A percentile compares a stretch with the other conserved stretches of the same genome.
Conservation (phyloP, 495 filamentous ascomycete species). For the Tuber magnatum region DNA sequence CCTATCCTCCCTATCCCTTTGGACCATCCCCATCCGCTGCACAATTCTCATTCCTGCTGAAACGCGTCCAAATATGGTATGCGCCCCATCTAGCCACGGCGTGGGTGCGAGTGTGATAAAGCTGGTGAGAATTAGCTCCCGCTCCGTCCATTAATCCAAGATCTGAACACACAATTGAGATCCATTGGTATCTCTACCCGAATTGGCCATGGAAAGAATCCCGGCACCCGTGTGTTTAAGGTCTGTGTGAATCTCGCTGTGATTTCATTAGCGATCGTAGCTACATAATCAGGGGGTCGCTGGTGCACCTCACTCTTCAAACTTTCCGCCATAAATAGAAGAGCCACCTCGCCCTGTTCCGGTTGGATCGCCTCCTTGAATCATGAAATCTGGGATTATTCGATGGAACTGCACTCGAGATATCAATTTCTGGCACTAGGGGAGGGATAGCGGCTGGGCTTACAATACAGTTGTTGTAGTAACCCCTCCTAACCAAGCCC, state of each 20-base stretch:
- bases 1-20: slow-evolving; percentile 71
- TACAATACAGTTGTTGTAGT: slow-evolving; percentile 67
- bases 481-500: slow-evolving; percentile 68
- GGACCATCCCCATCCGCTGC: slow-evolving; percentile 83
- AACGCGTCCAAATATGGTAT: slow-evolving; percentile 94
- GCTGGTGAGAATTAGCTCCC: slow-evolving; percentile 43
- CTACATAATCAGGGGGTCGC: slow-evolving; percentile 17
- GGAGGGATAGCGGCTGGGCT: neutral
- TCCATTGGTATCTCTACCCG: slow-evolving; percentile 88
- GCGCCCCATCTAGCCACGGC: slow-evolving; percentile 94
- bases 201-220: slow-evolving; percentile 91
- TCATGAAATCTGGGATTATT: slow-evolving; percentile 93
- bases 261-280: neutral
- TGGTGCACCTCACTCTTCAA: slow-evolving; percentile 79
- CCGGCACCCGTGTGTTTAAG: slow-evolving; percentile 94
- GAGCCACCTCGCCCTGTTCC: slow-evolving; percentile 86
- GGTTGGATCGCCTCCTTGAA: slow-evolving; percentile 92
- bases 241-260: slow-evolving; percentile 60
- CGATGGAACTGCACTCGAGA: slow-evolving; percentile 62
- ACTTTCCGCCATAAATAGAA: slow-evolving; percentile 89
- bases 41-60: slow-evolving; percentile 76
- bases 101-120: slow-evolving; percentile 94
- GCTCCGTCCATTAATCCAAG: neutral
- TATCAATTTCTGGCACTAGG: neutral
- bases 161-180: slow-evolving; percentile 51